Evolutionary conservation across 2,329 filamentous ascomycete genomes (phyloP), one percentile per base, ranked within the genome.

Genomic region (Beauveria varroae): DNA sequence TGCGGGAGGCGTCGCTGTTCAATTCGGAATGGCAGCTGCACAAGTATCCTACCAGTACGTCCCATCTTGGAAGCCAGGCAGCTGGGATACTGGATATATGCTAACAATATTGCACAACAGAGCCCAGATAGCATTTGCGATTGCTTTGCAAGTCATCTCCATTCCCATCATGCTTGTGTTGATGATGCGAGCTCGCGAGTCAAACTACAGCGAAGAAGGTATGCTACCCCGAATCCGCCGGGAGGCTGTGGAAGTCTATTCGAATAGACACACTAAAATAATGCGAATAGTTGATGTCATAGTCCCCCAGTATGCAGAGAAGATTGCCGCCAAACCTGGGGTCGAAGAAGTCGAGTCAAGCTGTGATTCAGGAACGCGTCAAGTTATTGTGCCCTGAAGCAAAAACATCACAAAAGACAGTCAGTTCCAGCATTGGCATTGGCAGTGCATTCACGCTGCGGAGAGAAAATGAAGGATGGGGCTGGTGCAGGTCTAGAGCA

Each of bases 1-100:
- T 20, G 60, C 63, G 6, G 40, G 47, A n/a, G 61, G 61, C 30
- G 55, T 57, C 14, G 55, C 55, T 14, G 44, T 57, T 7, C 55
- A 57, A n/a, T 57, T 57, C 18, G 55, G 55, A n/a, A 57, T 57
- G 55, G 55, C 44, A 3, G 55, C 55, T 14, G 44, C 55, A 8
- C n/a, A 57, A 28, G 44, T 57, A 8, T 57, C 55, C 14, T 50
- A 57, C 9, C 18, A 24, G 55, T 57, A 57, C 4, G 30, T 22
- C 18, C 20, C 14, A 16, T 6, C 5, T 6, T 37, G 34, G 6
- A 37, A 37, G 34, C 12, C 34, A 16, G 14, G 14, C 34, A 37
- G 5, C 34, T 6, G 14, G 34, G 1, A 37, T 6, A 16, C 34
- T 6, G 12, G 5, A 16, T 8, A 46, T 1, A 16, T 18, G 28